phyloP scores from a whole-genome alignment of 441 rosid genomes.

The Pelargonium fulgidum region DNA sequence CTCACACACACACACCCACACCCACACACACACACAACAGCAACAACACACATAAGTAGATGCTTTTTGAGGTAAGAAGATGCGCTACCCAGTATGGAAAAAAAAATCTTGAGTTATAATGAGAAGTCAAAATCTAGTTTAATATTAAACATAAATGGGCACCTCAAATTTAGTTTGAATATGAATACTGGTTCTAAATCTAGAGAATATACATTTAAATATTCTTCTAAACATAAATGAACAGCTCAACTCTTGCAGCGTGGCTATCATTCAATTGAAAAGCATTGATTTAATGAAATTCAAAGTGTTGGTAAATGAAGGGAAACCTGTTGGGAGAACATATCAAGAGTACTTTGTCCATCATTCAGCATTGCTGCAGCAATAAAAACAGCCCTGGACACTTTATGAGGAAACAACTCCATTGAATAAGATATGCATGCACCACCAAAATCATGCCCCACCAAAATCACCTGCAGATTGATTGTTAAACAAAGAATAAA shows the following conservation, averaged over 20 bases:
- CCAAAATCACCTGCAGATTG: conserved; percentile 65
- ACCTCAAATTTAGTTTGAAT: background rate
- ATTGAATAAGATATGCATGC: conserved; percentile 72
- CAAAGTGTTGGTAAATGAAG: conserved; percentile 4
- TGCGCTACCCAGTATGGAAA: no score
- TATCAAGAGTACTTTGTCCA: conserved; percentile 70
- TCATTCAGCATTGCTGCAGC: conserved; percentile 73
- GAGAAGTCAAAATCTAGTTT: background rate
- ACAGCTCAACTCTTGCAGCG: no score
- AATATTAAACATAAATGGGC: background rate
- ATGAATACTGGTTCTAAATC: no score
- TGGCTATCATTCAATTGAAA: no score
- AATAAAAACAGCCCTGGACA: conserved; percentile 65
- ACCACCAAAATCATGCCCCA: conserved; percentile 93
- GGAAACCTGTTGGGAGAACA: conserved; percentile 64
- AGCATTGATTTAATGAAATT: background rate
- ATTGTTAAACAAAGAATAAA: background rate
- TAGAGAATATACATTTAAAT: no score
- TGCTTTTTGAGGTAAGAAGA: no score
- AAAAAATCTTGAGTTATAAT: no score
- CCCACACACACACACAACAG: no score
- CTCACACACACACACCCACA: no score
- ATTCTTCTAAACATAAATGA: no score
- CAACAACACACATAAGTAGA: no score
- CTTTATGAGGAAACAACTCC: conserved; percentile 71